Conservation (phyloP, 768 basidiomycete species). For the Mycena capillaripes region DNA sequence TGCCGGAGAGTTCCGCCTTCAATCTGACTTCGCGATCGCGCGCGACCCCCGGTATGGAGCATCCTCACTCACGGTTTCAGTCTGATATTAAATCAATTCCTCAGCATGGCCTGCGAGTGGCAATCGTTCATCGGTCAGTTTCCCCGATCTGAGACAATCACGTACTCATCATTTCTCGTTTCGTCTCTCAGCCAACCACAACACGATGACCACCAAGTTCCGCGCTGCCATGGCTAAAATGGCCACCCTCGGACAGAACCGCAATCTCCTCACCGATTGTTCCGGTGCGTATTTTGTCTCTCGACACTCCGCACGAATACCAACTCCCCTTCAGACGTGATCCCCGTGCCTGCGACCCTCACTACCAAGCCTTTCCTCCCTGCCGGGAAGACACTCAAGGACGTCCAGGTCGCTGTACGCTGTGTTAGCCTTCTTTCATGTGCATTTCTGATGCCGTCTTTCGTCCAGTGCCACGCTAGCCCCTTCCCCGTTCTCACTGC, state of each 20-base stretch:
- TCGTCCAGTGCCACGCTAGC: slow-evolving; percentile 34
- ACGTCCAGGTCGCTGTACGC: slow-evolving; percentile 45
- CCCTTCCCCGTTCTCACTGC: slow-evolving; percentile 45
- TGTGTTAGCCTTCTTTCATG: not conserved
- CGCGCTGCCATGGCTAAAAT: slow-evolving; percentile 51
- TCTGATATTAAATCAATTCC: no score
- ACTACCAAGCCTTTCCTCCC: slow-evolving; percentile 40
- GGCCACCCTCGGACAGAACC: slow-evolving; percentile 45
- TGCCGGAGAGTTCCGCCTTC: slow-evolving; percentile 47
- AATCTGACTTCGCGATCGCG: slow-evolving; percentile 45
- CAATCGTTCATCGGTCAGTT: slow-evolving; percentile 50
- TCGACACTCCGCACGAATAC: not conserved
- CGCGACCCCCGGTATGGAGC: slow-evolving; percentile 39
- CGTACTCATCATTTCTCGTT: not conserved
- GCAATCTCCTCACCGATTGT: slow-evolving; percentile 42
- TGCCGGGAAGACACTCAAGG: slow-evolving; percentile 44
- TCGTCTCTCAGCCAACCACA: slow-evolving; percentile 34
- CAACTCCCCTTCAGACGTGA: slow-evolving; percentile 32
- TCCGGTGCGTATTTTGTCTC: slow-evolving; percentile 34
- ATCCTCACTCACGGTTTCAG: not conserved
- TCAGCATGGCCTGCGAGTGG: slow-evolving; percentile 56
- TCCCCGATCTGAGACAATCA: not conserved
- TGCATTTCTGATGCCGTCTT: not conserved
- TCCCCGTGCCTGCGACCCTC: slow-evolving; percentile 32
- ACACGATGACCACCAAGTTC: slow-evolving; percentile 43